phyloP scores from a whole-genome alignment of 2,329 filamentous ascomycete genomes.

The Aaosphaeria arxii region DNA sequence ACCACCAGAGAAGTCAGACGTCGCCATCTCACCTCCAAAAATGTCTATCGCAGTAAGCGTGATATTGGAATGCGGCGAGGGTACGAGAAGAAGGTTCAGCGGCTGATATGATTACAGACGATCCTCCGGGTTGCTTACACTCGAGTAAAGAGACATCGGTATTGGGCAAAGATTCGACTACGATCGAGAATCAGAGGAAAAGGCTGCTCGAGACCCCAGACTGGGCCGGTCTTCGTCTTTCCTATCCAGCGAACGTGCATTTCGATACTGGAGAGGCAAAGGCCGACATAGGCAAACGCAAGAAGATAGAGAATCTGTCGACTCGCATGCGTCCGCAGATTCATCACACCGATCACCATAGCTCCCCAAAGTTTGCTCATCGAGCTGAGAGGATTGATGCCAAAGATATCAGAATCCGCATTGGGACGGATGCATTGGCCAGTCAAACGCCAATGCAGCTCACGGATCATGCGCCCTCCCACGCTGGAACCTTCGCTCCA shows the following conservation, averaged over 20 bases:
- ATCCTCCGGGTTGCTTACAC: no score
- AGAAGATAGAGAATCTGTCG: conserved; percentile 12
- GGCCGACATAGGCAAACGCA: conserved; percentile 30
- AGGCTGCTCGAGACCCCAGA: conserved; percentile 29
- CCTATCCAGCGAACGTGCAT: conserved; percentile 26
- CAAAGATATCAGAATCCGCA: conserved; percentile 30
- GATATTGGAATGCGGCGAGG: no score
- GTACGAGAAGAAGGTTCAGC: no score
- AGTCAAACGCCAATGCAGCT: conserved; percentile 14
- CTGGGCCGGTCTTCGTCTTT: conserved; percentile 32
- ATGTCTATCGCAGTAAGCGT: no score
- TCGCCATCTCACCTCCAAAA: no score
- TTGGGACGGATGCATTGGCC: conserved; percentile 35
- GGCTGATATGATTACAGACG: no score
- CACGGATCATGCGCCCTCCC: conserved; percentile 6
- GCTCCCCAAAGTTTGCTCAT: conserved; percentile 6
- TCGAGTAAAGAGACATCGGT: no score
- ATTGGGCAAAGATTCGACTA: not conserved
- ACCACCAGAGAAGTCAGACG: no score
- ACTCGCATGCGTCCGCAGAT: no score
- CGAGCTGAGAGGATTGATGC: conserved; percentile 8
- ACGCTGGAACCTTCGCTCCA: conserved; percentile 5
- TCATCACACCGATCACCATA: conserved; percentile 2
- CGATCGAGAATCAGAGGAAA: conserved; percentile 12
- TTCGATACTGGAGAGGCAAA: conserved; percentile 25